A percentile compares a stretch with the other conserved stretches of the same genome.
phyloP scores from a whole-genome alignment of 2,329 filamentous ascomycete genomes.

The Paraphaeosphaeria minitans region DNA sequence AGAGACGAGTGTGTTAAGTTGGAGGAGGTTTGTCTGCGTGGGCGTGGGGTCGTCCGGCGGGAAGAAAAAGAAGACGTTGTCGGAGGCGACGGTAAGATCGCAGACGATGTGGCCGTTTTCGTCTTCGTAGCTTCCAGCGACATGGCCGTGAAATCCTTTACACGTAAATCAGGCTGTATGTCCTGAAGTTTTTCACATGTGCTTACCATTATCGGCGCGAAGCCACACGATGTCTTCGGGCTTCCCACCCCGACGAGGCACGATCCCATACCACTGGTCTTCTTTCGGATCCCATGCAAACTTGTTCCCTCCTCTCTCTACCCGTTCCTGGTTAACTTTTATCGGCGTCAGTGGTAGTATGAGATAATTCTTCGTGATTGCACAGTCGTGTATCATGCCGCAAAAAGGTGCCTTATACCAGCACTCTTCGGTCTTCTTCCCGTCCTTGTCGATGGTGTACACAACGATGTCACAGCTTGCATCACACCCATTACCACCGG shows the following conservation, averaged over 20 bases:
- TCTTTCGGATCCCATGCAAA: constrained; percentile 55
- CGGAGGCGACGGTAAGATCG: constrained; percentile 4
- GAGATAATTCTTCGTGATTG: constrained; percentile 48
- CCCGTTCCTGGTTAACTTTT: constrained; percentile 41
- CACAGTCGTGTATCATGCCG: constrained; percentile 50
- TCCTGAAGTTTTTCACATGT: background rate
- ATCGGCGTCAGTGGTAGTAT: constrained; percentile 47
- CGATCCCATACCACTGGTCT: constrained; percentile 61
- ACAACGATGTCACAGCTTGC: constrained; percentile 47
- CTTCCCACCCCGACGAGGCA: constrained; percentile 57
- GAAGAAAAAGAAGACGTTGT: constrained; percentile 52
- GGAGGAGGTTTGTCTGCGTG: constrained; percentile 42
- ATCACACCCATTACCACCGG: constrained; percentile 44
- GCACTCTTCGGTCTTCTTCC: constrained; percentile 47
- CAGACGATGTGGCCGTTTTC: constrained; percentile 41
- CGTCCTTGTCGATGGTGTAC: constrained; percentile 47
- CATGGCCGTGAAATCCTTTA: constrained; percentile 50
- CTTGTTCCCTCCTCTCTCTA: constrained; percentile 48
- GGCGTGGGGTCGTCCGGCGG: constrained; percentile 42
- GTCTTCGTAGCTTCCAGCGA: constrained; percentile 51
- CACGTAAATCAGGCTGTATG: background rate
- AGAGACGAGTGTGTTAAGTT: constrained; percentile 49
- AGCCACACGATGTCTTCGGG: constrained; percentile 61
- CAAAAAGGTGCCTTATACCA: constrained; percentile 50
- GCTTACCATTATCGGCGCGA: constrained; percentile 56